Evolutionary conservation across 768 basidiomycete genomes (phyloP), one percentile per base, ranked within the genome.

Genomic region (Postia placenta): DNA sequence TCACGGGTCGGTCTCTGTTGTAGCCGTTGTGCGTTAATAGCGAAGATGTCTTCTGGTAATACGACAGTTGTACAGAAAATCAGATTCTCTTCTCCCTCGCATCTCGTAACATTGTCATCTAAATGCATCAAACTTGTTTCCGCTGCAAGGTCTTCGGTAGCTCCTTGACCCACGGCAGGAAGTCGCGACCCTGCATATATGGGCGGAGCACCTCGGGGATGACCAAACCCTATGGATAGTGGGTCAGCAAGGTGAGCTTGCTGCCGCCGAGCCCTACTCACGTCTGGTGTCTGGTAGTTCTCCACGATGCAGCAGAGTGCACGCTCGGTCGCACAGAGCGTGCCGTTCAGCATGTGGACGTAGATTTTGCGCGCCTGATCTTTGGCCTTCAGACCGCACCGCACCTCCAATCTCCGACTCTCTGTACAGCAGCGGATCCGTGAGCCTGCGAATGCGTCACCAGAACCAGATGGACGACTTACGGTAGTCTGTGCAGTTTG

Each of bases 401-500:
- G 80, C 22, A 99, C 84, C 65, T 99, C 96, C 45, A 99, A 78
- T 50, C 89, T 79, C 61, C 96, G 81, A 60, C 85, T 85, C 76
- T 99, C 95, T 98, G 64, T 5, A 45, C n/a, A 47, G 15, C 39
- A 46, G 52, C 4, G 50, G 11, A 42, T n/a, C 35, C 51, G 26
- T 17, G 41, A 47, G 19, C 9, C 38, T 11, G n/a, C 19, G 17
- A 11, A 26, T 3, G 27, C 11, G n/a, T n/a, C n/a, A n/a, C n/a
- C n/a, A n/a, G n/a, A n/a, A n/a, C 4, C 5, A 19, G 33, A 9
- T 35, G 33, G 11, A 14, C 5, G 5, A 80, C 91, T 70, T 64
- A 98, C 95, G 96, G 68, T 99, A 98, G 66, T 98, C 96, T 19
- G 95, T 97, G 72, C 96, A 99, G 66, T 99, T 99, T 64, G 91